Conservation (phyloP, 2,329 filamentous ascomycete genomes). For the Graphilbum fragrans region DNA sequence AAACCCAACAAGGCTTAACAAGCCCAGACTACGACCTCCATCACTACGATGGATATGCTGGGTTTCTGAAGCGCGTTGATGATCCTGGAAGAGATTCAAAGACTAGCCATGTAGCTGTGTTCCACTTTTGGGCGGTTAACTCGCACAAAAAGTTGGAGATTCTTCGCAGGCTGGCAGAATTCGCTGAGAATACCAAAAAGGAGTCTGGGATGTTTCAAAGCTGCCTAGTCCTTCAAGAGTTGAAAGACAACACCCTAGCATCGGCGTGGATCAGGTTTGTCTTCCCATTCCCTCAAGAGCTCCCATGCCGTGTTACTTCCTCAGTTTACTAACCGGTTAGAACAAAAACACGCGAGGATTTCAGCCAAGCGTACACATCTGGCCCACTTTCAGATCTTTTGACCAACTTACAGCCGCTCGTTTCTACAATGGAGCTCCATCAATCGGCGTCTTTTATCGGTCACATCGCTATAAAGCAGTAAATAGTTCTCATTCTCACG, state of each 20-base stretch:
- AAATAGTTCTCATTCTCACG: neutral
- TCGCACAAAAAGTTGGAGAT: neutral
- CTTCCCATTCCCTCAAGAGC: neutral
- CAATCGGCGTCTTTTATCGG: neutral
- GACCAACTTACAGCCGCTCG: neutral
- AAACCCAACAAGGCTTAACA: neutral
- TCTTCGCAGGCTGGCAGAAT: neutral
- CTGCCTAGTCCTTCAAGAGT: neutral
- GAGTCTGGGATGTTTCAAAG: neutral
- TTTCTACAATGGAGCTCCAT: neutral
- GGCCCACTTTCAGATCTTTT: neutral
- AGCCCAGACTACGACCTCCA: neutral
- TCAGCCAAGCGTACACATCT: neutral
- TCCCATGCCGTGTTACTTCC: neutral
- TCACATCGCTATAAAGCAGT: neutral
- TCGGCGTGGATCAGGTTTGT: neutral
- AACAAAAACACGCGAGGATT: neutral
- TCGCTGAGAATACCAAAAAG: neutral
- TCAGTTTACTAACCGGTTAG: neutral
- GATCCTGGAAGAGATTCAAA: neutral
- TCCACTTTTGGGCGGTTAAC: neutral
- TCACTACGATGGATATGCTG: neutral
- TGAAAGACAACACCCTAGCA: neutral
- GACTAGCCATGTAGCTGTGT: neutral
- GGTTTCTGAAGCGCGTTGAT: neutral